Evolutionary conservation across 768 basidiomycete species (phyloP).

Genomic region (Leccinum subgranulosum): DNA sequence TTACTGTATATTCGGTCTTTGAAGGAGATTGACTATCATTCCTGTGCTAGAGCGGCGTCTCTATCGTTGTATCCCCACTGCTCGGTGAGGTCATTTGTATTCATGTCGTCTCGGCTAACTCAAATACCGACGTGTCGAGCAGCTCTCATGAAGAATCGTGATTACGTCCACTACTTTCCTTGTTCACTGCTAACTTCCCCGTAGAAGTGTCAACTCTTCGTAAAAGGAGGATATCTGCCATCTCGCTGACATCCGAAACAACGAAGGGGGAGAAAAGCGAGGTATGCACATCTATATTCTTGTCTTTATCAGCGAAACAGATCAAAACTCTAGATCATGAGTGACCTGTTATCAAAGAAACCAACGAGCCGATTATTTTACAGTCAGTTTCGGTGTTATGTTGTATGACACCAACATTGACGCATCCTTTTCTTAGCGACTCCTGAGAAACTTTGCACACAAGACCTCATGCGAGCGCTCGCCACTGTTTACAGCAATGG

Average conservation of each 20-base stretch:
- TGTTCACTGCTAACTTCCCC: conserved; percentile 4
- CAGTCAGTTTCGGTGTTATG: conserved; percentile 42
- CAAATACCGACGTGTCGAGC: neutral
- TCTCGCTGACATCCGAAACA: conserved; percentile 68
- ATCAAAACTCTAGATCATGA: conserved; percentile 47
- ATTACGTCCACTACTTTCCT: conserved; percentile 15
- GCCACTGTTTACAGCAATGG: conserved; percentile 48
- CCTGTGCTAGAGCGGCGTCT: conserved; percentile 54
- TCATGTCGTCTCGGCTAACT: neutral
- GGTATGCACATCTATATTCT: conserved; percentile 37
- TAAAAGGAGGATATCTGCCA: conserved; percentile 51
- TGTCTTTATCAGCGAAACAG: neutral
- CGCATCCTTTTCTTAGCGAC: conserved; percentile 48
- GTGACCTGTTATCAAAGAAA: conserved; percentile 57
- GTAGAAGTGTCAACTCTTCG: conserved; percentile 65
- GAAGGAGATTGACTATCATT: neutral
- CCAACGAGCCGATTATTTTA: conserved; percentile 67
- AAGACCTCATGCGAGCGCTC: conserved; percentile 53
- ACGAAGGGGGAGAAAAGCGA: conserved; percentile 47
- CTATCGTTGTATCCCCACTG: conserved; percentile 75
- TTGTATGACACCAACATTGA: neutral
- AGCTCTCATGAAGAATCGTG: conserved; percentile 86
- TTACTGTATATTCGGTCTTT: neutral
- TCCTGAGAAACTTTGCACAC: conserved; percentile 64
- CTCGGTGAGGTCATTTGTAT: conserved; percentile 45